Evolutionary conservation across 345 rosid species (phyloP).

Genomic region (Diplotaxis tenuifolia): DNA sequence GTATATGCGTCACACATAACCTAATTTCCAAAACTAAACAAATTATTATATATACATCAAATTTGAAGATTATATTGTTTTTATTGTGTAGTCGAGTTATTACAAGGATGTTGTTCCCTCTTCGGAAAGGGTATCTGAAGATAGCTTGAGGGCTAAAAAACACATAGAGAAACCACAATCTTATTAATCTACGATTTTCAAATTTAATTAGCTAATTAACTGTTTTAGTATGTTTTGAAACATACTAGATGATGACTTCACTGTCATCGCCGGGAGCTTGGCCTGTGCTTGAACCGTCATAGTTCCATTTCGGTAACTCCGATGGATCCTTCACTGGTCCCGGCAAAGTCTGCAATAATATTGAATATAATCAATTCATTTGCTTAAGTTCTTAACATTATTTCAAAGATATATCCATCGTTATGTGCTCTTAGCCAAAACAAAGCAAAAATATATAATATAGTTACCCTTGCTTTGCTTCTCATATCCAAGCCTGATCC

Average conservation of each 20-base stretch:
- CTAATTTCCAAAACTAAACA: slow-evolving; percentile 24
- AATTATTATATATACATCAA: background rate
- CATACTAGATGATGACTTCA: slow-evolving; percentile 75
- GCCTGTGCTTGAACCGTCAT: slow-evolving; percentile 73
- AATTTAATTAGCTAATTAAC: background rate
- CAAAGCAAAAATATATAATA: background rate
- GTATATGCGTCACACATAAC: slow-evolving; percentile 79
- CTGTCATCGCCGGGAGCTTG: slow-evolving; percentile 80
- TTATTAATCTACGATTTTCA: background rate
- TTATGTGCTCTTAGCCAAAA: background rate
- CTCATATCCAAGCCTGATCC: slow-evolving; percentile 77
- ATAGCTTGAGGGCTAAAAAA: slow-evolving; percentile 64
- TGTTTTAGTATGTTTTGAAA: background rate
- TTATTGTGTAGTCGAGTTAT: background rate
- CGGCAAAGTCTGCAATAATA: slow-evolving; percentile 51
- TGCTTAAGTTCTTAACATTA: background rate
- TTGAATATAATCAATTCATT: background rate
- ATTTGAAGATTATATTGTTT: background rate
- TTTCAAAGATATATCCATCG: background rate
- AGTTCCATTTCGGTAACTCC: slow-evolving; percentile 77
- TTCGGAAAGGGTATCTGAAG: slow-evolving; percentile 68
- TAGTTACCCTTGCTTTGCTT: slow-evolving; percentile 67
- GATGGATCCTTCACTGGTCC: slow-evolving; percentile 59
- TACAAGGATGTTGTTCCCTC: slow-evolving; percentile 78
- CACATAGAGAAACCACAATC: background rate